These are phyloP conservation scores for Fermentozyma sake DNA, from an alignment of 1,139 yeast species.

Conservation along the genomic window DNA sequence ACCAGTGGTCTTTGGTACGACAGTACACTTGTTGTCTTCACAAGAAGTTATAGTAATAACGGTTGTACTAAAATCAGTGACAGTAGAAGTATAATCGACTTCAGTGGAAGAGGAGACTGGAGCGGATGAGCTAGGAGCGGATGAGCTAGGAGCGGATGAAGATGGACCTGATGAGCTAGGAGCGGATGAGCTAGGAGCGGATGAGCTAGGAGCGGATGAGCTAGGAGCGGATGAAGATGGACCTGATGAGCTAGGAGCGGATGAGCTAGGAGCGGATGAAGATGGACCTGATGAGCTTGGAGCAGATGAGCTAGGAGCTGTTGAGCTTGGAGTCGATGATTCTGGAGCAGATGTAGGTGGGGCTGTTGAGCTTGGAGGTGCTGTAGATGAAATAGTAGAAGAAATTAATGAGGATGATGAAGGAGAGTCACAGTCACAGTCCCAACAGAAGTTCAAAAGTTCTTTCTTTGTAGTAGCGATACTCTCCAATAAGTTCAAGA, in stretches of 20 bases:
- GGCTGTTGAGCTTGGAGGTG: not conserved
- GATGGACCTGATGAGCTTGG: constrained; percentile 3
- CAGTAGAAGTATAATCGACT: too few species aligned
- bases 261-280: constrained; percentile 2
- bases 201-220: not conserved
- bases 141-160: not conserved
- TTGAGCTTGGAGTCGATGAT: constrained; percentile 1
- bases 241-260: not conserved
- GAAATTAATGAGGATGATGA: constrained; percentile 3
- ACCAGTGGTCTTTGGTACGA: constrained; percentile 25
- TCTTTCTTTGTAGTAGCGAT: constrained; percentile 11
- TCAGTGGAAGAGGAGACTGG: constrained; percentile 2
- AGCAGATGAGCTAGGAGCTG: constrained; percentile 1
- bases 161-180: constrained; percentile 1
- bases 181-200: not conserved
- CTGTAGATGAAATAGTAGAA: too few species aligned
- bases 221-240: not conserved
- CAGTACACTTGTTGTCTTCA: constrained; percentile 18
- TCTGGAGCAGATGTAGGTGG: not conserved
- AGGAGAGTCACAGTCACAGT: constrained; percentile 15
- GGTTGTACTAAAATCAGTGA: constrained; percentile 13
- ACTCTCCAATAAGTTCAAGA: constrained; percentile 11
- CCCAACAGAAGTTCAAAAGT: constrained; percentile 20
- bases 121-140: constrained; percentile 1
- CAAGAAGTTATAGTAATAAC: constrained; percentile 25